These are phyloP conservation scores for Phialophora macrospora DNA, from an alignment of 2,329 filamentous ascomycete genomes.

Conservation along the genomic window DNA sequence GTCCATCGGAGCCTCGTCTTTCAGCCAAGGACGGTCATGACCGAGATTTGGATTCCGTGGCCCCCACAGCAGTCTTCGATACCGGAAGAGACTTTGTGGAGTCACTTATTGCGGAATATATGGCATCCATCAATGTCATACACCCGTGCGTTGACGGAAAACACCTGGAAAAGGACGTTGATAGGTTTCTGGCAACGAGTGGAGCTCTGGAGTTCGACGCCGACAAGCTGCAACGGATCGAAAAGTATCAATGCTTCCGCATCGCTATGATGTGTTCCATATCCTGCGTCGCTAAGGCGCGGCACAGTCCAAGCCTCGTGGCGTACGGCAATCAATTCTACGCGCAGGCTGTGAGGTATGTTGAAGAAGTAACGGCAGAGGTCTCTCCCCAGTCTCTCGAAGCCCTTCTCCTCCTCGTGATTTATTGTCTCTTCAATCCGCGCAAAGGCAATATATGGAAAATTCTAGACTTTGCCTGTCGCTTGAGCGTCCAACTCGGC, in stretches of 20 bases:
- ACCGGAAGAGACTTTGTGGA: background rate
- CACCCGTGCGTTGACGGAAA: background rate
- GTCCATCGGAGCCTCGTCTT: constrained; percentile 5
- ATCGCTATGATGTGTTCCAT: constrained; percentile 18
- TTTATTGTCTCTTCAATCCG: constrained; percentile 19
- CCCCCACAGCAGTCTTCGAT: constrained; percentile 16
- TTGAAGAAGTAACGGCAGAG: constrained; percentile 18
- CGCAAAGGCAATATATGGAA: constrained; percentile 23
- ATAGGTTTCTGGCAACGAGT: constrained; percentile 7
- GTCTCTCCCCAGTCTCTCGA: constrained; percentile 16
- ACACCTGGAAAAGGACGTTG: background rate
- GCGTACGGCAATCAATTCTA: constrained; percentile 18
- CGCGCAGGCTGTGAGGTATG: constrained; percentile 14
- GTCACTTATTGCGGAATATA: background rate
- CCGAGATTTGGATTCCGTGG: constrained; percentile 16
- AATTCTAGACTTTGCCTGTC: constrained; percentile 18
- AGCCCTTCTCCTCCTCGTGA: constrained; percentile 16
- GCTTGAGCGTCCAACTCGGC: constrained; percentile 12
- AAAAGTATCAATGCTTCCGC: constrained; percentile 19
- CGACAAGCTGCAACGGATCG: constrained; percentile 8
- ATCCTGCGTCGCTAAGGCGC: constrained; percentile 6
- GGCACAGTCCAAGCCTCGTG: constrained; percentile 15
- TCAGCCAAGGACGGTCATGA: constrained; percentile 9
- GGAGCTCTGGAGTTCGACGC: constrained; percentile 7
- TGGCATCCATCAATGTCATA: background rate